phyloP scores from a whole-genome alignment of 2,329 filamentous ascomycete genomes.

The Alternaria angustiovoidea region DNA sequence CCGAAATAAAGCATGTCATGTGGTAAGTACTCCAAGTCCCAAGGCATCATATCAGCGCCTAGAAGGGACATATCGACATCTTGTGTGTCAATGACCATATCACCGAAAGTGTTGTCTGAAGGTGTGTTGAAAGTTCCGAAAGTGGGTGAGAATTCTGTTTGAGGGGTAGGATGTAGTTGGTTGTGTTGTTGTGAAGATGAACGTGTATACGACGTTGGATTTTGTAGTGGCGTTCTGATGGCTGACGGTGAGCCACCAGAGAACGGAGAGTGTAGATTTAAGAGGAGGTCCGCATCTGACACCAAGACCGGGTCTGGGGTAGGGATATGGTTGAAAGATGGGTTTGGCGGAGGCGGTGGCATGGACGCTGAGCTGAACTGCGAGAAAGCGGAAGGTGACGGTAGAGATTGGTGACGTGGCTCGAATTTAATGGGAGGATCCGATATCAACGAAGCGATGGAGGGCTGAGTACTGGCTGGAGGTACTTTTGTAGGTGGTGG shows the following conservation, averaged over 20 bases:
- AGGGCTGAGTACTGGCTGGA: slow-evolving; percentile 32
- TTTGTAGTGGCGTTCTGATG: slow-evolving; percentile 23
- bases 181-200: slow-evolving; percentile 21
- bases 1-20: slow-evolving; percentile 65
- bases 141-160: slow-evolving; percentile 37
- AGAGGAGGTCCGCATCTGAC: slow-evolving; percentile 57
- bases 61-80: slow-evolving; percentile 78
- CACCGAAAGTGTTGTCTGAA: slow-evolving; percentile 48
- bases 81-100: slow-evolving; percentile 77
- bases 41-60: slow-evolving; percentile 75
- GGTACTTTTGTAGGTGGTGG: slow-evolving; percentile 28
- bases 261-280: slow-evolving; percentile 60
- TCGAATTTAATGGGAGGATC: slow-evolving; percentile 42
- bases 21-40: slow-evolving; percentile 74
- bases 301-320: slow-evolving; percentile 49
- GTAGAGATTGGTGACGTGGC: slow-evolving; percentile 25
- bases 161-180: slow-evolving; percentile 12
- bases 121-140: slow-evolving; percentile 36
- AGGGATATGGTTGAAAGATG: slow-evolving; percentile 31
- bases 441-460: slow-evolving; percentile 44
- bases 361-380: slow-evolving; percentile 42
- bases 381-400: slow-evolving; percentile 33
- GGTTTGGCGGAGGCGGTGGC: slow-evolving; percentile 45
- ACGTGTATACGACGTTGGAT: slow-evolving; percentile 28
- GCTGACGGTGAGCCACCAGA: slow-evolving; percentile 34